These are phyloP conservation scores for Zalerion maritima DNA, from an alignment of 495 filamentous ascomycete genomes.

Conservation along the genomic window DNA sequence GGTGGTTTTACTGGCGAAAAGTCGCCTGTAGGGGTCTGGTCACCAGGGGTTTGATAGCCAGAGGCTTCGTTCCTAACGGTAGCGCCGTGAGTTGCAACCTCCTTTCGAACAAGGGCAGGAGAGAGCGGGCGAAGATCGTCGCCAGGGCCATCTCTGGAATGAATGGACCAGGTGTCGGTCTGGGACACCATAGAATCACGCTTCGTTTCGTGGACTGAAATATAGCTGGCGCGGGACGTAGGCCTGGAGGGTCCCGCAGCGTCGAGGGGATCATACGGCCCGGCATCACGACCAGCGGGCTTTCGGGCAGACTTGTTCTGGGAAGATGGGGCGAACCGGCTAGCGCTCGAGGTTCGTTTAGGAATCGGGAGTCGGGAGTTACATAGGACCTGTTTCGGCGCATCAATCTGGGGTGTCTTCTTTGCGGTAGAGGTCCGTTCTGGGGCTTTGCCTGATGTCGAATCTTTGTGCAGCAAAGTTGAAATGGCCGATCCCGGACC, in stretches of 20 bases:
- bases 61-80: constrained; percentile 5
- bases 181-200: constrained; percentile 43
- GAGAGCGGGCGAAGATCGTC: constrained; percentile 21
- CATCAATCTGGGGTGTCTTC: constrained; percentile 2
- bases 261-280: too few relatives aligned
- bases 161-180: constrained; percentile 45
- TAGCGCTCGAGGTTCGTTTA: constrained; percentile 9
- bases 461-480: constrained; percentile 15
- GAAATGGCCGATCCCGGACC: constrained; percentile 8
- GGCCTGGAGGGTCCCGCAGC: constrained; percentile 14
- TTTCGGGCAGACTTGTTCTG: too few relatives aligned
- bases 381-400: too few relatives aligned
- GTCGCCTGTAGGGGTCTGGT: too few relatives aligned
- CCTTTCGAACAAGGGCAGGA: constrained; percentile 6
- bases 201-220: constrained; percentile 37
- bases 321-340: constrained; percentile 2
- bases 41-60: too few relatives aligned
- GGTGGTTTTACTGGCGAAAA: constrained; percentile 28
- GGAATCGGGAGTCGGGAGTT: constrained; percentile 9
- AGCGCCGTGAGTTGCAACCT: not conserved
- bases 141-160: constrained; percentile 24
- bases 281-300: too few relatives aligned
- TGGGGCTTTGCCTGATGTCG: constrained; percentile 11
- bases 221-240: constrained; percentile 31
- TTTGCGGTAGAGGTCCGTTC: too few relatives aligned